These are phyloP conservation scores for Pyrenopolyporus hunteri DNA, from an alignment of 495 filamentous ascomycete genomes.

Conservation along the genomic window DNA sequence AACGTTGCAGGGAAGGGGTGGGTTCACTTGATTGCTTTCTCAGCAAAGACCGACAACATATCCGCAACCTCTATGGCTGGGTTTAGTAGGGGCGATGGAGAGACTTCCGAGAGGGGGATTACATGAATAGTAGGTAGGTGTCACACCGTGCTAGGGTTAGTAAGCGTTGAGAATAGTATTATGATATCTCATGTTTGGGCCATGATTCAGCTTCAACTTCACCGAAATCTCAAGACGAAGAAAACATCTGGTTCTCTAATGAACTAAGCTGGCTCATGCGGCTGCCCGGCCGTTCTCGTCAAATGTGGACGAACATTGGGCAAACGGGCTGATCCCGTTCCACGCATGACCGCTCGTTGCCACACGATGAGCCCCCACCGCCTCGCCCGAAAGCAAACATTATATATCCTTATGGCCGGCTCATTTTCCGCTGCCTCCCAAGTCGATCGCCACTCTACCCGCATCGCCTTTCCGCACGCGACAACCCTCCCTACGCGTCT, in stretches of 20 bases:
- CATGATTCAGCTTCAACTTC: too few relatives aligned
- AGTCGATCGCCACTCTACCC: not conserved
- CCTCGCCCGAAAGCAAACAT: slow-evolving; percentile 1
- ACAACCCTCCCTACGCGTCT: too few relatives aligned
- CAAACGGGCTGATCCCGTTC: not conserved
- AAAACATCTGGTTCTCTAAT: not conserved
- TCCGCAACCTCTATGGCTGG: not conserved
- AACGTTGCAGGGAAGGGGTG: not conserved
- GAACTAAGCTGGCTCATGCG: not conserved
- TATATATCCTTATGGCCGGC: not conserved
- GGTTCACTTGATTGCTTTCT: not conserved
- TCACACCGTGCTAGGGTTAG: too few relatives aligned
- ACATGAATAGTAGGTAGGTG: not conserved
- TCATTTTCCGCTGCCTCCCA: too few relatives aligned
- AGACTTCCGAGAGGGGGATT: not conserved
- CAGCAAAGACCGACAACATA: not conserved
- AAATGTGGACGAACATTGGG: not conserved
- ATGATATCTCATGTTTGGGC: too few relatives aligned
- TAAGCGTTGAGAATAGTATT: too few relatives aligned
- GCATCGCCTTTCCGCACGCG: too few relatives aligned
- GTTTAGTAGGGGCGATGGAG: not conserved
- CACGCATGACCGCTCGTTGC: not conserved
- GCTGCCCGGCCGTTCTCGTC: not conserved
- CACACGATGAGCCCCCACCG: not conserved
- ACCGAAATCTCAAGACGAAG: not conserved